A percentile compares a stretch with the other conserved stretches of the same genome.
These are phyloP conservation scores for Balamuthia mandrillaris DNA, from an alignment of 208 protist genomes.

Conservation along the genomic window DNA sequence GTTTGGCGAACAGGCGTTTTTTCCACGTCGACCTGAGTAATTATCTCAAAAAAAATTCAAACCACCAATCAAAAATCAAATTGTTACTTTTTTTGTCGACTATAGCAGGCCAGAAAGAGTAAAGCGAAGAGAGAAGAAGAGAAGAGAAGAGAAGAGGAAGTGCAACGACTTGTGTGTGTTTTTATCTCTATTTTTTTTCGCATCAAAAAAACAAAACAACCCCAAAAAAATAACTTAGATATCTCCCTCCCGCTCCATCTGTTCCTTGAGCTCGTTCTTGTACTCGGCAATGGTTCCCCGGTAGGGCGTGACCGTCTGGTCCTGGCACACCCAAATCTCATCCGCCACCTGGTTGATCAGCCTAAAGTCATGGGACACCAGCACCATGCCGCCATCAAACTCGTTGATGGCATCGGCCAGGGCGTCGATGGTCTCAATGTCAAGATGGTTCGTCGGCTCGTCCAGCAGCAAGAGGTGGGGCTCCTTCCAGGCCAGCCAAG, in stretches of 20 bases:
- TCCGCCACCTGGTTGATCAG: slow-evolving; percentile 89
- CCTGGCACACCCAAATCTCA: slow-evolving; percentile 92
- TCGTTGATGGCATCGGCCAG: slow-evolving; percentile 65
- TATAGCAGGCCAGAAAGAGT: too few relatives aligned
- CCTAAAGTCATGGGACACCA: slow-evolving; percentile 93
- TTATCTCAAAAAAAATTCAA: too few relatives aligned
- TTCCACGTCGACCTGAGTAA: too few relatives aligned
- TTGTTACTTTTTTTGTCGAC: too few relatives aligned
- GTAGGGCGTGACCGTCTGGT: slow-evolving; percentile 56
- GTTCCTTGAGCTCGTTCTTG: slow-evolving; percentile 54
- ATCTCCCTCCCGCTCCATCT: slow-evolving; percentile 6
- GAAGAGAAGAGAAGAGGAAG: too few relatives aligned
- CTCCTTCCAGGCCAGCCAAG: slow-evolving; percentile 83
- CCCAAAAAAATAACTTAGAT: too few relatives aligned
- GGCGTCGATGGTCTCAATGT: slow-evolving; percentile 92
- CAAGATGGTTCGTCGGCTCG: slow-evolving; percentile 95
- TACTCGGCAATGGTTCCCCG: slow-evolving; percentile 60
- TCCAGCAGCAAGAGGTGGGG: slow-evolving; percentile 72
- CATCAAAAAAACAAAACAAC: too few relatives aligned
- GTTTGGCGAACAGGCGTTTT: too few relatives aligned
- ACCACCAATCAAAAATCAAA: too few relatives aligned
- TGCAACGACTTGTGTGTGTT: too few relatives aligned
- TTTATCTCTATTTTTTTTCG: too few relatives aligned
- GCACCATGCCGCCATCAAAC: slow-evolving; percentile 86
- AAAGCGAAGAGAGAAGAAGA: too few relatives aligned